Base-by-base conservation (phyloP, 495 filamentous ascomycete genomes). In the Hyaloscypha finlandica region DNA sequence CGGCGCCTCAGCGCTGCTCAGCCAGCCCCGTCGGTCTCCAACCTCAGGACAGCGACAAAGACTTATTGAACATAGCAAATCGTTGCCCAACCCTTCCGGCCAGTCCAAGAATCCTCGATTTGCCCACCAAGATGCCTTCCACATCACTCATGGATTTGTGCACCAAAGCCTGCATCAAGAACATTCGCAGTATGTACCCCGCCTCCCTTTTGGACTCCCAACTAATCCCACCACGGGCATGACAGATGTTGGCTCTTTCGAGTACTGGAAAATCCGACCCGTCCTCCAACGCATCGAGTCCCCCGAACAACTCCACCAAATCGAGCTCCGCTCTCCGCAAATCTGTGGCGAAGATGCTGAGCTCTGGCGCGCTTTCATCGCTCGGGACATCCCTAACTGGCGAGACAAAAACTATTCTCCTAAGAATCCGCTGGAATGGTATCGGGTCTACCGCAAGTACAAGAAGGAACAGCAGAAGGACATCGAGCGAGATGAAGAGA, bases 311-410 rank as follows among this genome's bases (percentile, higher is more conserved):
- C 83, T 93, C 55, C 86, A 65, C 30, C 70, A 78, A 45, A 78
- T 92, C 65, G 90, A 93, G 76, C n/a, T 73, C 12, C 80, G 81
- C 65, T 91, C 85, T 11, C 90, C 90, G 6, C 90, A 92, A 62
- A 79, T 93, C 67, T 74, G 76, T 65, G 80, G 81, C 53, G 79
- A 85, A 52, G 82, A 87, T 66, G 79, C 75, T 35, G 89, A 92
- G 70, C 74, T 92, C 54, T 93, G 90, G 90, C 70, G 81, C 4
- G 78, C 82, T 12, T 85, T 92, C 74, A 90, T 93, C 73, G 85
- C 83, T 52, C 83, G 87, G 32, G 88, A 92, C 70, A 85, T 92
- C 63, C 86, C 86, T 3, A 75, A 80, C 51, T 90, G 85, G 83
- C 70, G 74, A 35, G 72, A 63, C n/a, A 83, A 85, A 70, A 81